Conservation (phyloP, 441 rosid species). For the Omphalea diandra region DNA sequence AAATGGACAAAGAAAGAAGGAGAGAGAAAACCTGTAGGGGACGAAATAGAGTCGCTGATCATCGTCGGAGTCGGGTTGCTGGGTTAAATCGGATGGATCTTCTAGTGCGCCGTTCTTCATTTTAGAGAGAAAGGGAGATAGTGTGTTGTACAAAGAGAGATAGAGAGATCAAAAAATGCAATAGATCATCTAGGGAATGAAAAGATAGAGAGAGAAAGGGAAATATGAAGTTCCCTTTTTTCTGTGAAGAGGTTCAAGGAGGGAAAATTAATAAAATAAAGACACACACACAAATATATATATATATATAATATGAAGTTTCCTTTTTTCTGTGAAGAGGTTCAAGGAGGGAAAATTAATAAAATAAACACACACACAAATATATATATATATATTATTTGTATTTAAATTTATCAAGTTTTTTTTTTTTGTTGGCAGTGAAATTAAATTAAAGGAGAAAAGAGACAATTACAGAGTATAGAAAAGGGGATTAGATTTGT, state of each 20-base stretch:
- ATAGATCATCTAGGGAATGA: too few relatives aligned
- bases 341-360: background rate
- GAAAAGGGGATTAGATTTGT: too few relatives aligned
- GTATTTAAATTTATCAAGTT: too few relatives aligned
- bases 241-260: slow-evolving; percentile 3
- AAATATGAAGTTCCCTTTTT: background rate
- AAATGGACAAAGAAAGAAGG: background rate
- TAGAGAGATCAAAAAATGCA: slow-evolving; percentile 31
- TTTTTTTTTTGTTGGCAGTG: too few relatives aligned
- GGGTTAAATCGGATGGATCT: slow-evolving; percentile 54
- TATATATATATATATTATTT: too few relatives aligned
- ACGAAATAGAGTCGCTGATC: slow-evolving; percentile 95
- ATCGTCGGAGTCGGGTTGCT: slow-evolving; percentile 50
- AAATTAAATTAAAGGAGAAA: too few relatives aligned
- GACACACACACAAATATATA: too few relatives aligned
- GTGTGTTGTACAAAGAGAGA: background rate
- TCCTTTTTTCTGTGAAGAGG: slow-evolving; percentile 3
- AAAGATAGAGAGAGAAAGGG: too few relatives aligned
- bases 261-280: background rate
- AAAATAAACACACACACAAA: too few relatives aligned
- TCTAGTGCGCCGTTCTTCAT: slow-evolving; percentile 51
- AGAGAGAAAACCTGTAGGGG: slow-evolving; percentile 60
- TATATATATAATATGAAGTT: background rate
- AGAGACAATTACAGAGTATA: too few relatives aligned
- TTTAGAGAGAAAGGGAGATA: slow-evolving; percentile 6